Base-by-base conservation (phyloP, 179 eudicot genomes). In the Dionaea muscipula region DNA sequence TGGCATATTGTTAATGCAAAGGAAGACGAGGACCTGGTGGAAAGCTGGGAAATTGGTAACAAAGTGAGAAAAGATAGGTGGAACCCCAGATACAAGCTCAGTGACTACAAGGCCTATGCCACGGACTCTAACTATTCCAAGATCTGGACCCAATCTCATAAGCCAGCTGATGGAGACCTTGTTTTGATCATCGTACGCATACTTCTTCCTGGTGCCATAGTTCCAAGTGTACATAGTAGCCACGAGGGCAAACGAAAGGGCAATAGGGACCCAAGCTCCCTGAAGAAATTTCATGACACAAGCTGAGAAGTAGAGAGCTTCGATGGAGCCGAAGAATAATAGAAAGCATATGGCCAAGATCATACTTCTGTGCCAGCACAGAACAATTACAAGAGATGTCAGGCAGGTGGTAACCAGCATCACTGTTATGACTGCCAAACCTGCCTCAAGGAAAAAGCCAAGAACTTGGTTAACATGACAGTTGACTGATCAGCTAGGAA, bases 1-100 rank as follows among this genome's bases (percentile, higher is more conserved):
- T 1, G 93, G 95, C 21, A 76, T 74, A 20, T 69, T 61, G 63
- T 85, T 85, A 59, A 89, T 78, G 53, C 86, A 79, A 1, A 89
- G 70, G 50, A 89, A 83, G 64, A 85, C 71, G 18, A 85, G 68
- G n/a, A 89, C 81, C 52, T 79, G 74, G 53, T 89, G 97, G 58
- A 77, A 85, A 41, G 97, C 97, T 0, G 95, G 95, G n/a, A 89
- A 77, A 44, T 89, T 89, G 17, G 97, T 78, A 47, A 89, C 82
- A 45, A 89, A 85, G 57, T 89, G 97, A 24, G 97, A 76, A 74
- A 89, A 89, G 67, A 89, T 81, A 60, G 93, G 84, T 0, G 97
- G 97, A 47, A 89, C 78, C 45, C 97, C 93, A 0, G 78, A 69
- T 0, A 76, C 82, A 23, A 89, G 72, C 68, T 89, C 94, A 0